A percentile compares a stretch with the other conserved stretches of the same genome.
phyloP scores from a whole-genome alignment of 176 grass and related monocot species.

The maize (Zea mays) region Zm-B73-REFERENCE-NAM-5.0 NC_050103.1:109527501-109528000 shows the following conservation, averaged over 20 bases:
- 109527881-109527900: conserved; percentile 65
- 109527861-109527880: conserved; percentile 95
- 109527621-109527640: conserved; percentile 98
- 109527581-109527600: conserved; percentile 92
- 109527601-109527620: conserved; percentile 99
- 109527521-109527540: background rate
- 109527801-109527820: conserved; percentile 94
- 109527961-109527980: background rate
- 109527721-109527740: background rate
- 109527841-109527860: conserved; percentile 98
- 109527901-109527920: conserved; percentile 65
- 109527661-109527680: conserved; percentile 99
- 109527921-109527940: conserved; percentile 24
- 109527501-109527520: conserved; percentile 20
- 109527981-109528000: conserved; percentile 3
- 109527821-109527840: conserved; percentile 73
- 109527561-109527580: background rate
- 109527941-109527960: background rate
- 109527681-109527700: conserved; percentile 97
- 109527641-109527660: conserved; percentile 92
- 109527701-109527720: conserved; percentile 57
- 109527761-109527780: background rate
- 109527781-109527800: conserved; percentile 42
- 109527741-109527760: conserved; percentile 11
- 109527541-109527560: conserved; percentile 15